These are phyloP conservation scores for Claviceps sp. DNA, from an alignment of 2,329 filamentous ascomycete genomes.

Conservation along the genomic window DNA sequence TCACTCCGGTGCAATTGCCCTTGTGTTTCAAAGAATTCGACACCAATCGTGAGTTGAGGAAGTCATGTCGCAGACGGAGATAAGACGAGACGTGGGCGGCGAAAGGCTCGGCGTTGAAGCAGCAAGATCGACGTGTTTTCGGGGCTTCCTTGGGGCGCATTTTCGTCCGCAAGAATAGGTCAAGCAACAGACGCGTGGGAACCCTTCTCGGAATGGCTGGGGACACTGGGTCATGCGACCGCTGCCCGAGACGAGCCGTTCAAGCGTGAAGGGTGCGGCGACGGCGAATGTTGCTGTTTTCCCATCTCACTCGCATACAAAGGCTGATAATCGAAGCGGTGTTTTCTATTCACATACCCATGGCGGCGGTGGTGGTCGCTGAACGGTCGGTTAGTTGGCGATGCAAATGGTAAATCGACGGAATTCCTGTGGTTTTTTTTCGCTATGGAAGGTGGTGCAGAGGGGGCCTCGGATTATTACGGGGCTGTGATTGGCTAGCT, in stretches of 20 bases:
- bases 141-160: conserved; percentile 6
- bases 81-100: background rate
- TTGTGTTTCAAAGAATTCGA: conserved; percentile 5
- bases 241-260: background rate
- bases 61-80: background rate
- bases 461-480: conserved; percentile 12
- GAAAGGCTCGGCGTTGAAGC: background rate
- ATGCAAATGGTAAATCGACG: conserved; percentile 10
- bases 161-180: conserved; percentile 6
- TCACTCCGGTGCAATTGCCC: conserved; percentile 3
- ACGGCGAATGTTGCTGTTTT: background rate
- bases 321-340: conserved; percentile 20
- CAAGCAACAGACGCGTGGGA: conserved; percentile 4
- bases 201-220: conserved; percentile 9
- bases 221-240: background rate
- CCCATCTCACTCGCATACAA: conserved; percentile 36
- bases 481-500: conserved; percentile 7
- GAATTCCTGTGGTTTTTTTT: conserved; percentile 12
- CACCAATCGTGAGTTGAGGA: conserved; percentile 3
- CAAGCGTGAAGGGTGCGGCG: background rate
- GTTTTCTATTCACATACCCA: conserved; percentile 42
- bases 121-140: background rate
- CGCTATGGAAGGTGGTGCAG: conserved; percentile 20
- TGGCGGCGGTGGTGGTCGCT: conserved; percentile 35
- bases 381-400: conserved; percentile 26